Percentiles rank a stretch among this genome's conserved stretches.
phyloP scores from a whole-genome alignment of 2,329 filamentous ascomycete species.

The Nannizzia gypsea region DNA sequence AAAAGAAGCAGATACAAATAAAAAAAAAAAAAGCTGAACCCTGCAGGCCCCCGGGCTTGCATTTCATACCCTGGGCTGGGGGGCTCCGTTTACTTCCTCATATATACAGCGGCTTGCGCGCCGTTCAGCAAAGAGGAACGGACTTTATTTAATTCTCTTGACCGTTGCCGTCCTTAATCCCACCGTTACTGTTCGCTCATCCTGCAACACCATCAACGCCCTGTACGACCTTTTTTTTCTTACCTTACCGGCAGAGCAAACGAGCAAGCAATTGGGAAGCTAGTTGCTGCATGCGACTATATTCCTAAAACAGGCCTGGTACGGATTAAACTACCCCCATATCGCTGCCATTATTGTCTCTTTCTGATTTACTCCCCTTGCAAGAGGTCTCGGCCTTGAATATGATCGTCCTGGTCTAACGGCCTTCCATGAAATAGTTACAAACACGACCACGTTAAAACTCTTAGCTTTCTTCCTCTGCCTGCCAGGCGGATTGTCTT shows the following conservation, averaged over 20 bases:
- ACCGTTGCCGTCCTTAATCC: not conserved
- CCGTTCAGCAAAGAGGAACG: not conserved
- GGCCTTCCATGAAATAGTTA: not conserved
- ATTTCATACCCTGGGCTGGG: not conserved
- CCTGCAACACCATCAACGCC: not conserved
- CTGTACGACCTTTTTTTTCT: not conserved
- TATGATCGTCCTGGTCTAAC: not conserved
- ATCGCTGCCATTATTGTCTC: not conserved
- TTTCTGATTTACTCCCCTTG: not conserved
- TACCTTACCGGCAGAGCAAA: not conserved
- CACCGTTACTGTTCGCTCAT: not conserved
- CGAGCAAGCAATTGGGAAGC: not conserved
- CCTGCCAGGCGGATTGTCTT: not conserved
- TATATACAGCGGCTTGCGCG: constrained; percentile 2
- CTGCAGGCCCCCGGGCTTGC: not conserved
- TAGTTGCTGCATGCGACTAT: not conserved
- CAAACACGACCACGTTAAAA: not conserved
- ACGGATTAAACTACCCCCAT: not conserved
- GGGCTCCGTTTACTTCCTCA: not conserved
- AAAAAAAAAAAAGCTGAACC: not conserved
- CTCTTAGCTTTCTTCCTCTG: not conserved
- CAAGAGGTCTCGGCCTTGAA: not conserved
- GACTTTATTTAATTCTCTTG: not conserved
- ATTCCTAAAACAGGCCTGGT: not conserved
- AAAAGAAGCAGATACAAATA: not conserved